Percentiles rank a stretch among this genome's conserved stretches.
These are phyloP conservation scores for Eucalyptus cloeziana DNA, from an alignment of 345 rosid genomes.

Conservation along the genomic window DNA sequence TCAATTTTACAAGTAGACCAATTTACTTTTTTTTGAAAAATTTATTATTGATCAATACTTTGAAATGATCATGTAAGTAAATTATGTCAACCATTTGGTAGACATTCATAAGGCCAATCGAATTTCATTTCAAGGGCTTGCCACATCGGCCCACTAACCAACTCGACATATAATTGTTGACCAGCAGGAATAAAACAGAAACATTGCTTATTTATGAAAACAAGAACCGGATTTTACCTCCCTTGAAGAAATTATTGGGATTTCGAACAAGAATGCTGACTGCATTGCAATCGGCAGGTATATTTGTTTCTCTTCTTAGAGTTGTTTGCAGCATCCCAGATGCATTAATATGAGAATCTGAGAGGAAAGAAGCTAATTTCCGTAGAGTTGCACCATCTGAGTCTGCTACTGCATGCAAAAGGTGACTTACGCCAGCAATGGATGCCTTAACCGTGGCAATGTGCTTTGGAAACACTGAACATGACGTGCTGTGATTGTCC, in stretches of 20 bases:
- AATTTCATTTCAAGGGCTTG: not conserved
- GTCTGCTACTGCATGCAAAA: conserved; percentile 51
- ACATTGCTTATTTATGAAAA: not conserved
- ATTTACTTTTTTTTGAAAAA: not conserved
- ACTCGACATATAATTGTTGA: not conserved
- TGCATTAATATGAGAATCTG: conserved; percentile 35
- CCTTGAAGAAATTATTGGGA: conserved; percentile 35
- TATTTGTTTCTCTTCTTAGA: conserved; percentile 67
- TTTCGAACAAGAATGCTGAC: conserved; percentile 62
- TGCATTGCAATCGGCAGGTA: conserved; percentile 67
- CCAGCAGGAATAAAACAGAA: not conserved
- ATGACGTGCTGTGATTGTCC: conserved; percentile 7
- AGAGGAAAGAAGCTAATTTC: conserved; percentile 53
- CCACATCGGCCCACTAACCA: not conserved
- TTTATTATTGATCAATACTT: not conserved
- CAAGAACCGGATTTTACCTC: conserved; percentile 27
- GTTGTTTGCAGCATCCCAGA: conserved; percentile 54
- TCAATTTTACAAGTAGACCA: not conserved
- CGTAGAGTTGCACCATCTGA: conserved; percentile 54
- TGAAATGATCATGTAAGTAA: not conserved
- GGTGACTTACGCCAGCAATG: conserved; percentile 80
- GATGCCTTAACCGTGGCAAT: conserved; percentile 70
- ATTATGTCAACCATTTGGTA: not conserved
- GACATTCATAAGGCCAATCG: not conserved
- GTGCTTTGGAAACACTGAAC: conserved; percentile 15